Percentiles rank a stretch among this genome's conserved stretches.
Conservation (phyloP, 2,329 filamentous ascomycete genomes). For the Didymella pomorum region DNA sequence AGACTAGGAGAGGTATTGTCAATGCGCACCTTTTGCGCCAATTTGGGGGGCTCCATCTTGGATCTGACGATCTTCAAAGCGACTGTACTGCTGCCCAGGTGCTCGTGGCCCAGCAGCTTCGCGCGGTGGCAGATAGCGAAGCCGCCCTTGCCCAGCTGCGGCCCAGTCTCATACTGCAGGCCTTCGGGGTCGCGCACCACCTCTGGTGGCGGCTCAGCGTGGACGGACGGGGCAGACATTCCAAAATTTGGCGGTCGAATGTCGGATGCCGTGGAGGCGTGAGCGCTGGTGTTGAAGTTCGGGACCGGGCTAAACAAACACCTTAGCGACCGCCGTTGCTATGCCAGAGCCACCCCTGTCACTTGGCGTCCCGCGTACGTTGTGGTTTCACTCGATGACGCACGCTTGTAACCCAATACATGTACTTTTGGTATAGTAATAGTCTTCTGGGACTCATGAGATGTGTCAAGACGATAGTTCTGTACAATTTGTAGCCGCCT, state of each 20-base stretch:
- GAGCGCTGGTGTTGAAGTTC: slow-evolving; percentile 37
- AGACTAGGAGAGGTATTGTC: not conserved
- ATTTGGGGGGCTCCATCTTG: slow-evolving; percentile 78
- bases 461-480: not conserved
- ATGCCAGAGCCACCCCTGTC: slow-evolving; percentile 18
- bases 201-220: slow-evolving; percentile 60
- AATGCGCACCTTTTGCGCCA: slow-evolving; percentile 78
- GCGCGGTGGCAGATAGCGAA: slow-evolving; percentile 84
- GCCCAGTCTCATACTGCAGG: slow-evolving; percentile 76
- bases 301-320: slow-evolving; percentile 27
- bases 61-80: slow-evolving; percentile 86
- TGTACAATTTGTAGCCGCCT: not conserved
- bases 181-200: slow-evolving; percentile 74
- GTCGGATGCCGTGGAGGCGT: slow-evolving; percentile 32
- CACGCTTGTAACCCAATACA: not conserved
- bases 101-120: slow-evolving; percentile 64
- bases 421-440: not conserved
- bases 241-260: slow-evolving; percentile 30
- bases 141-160: slow-evolving; percentile 79
- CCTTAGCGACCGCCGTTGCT: slow-evolving; percentile 6
- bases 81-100: slow-evolving; percentile 69
- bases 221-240: slow-evolving; percentile 56
- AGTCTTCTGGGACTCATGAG: too few relatives aligned
- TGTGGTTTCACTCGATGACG: slow-evolving; percentile 3
- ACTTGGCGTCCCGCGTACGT: slow-evolving; percentile 7